Percentiles rank a stretch among this genome's conserved stretches.
Evolutionary conservation across 2,329 filamentous ascomycete genomes (phyloP).

Genomic region (Hypomyces rosellus): DNA sequence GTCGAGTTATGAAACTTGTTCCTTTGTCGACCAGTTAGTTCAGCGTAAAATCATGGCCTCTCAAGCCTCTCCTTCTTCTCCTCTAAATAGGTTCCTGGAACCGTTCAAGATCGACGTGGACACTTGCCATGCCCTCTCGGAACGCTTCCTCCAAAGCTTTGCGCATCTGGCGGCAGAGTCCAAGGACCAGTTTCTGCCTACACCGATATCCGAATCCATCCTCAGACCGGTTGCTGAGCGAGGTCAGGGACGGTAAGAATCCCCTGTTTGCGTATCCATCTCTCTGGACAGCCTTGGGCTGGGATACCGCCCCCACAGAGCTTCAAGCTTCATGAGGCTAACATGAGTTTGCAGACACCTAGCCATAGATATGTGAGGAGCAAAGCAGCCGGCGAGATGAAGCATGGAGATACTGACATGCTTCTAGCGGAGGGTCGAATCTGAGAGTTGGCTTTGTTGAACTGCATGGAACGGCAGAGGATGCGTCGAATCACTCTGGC

Average conservation of each 20-base stretch:
- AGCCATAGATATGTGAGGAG: constrained; percentile 59
- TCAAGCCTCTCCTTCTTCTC: constrained; percentile 9
- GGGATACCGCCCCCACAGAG: no score
- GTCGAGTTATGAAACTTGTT: constrained; percentile 4
- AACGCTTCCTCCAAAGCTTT: constrained; percentile 42
- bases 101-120: constrained; percentile 44
- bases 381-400: neutral
- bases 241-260: constrained; percentile 42
- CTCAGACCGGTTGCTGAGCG: constrained; percentile 40
- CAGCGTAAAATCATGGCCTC: constrained; percentile 18
- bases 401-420: neutral
- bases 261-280: no score
- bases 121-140: constrained; percentile 41
- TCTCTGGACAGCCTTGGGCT: constrained; percentile 8
- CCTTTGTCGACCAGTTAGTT: neutral
- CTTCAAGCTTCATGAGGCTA: constrained; percentile 1
- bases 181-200: constrained; percentile 51
- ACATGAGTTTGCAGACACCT: constrained; percentile 40
- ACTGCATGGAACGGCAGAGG: constrained; percentile 37
- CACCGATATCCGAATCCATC: constrained; percentile 55
- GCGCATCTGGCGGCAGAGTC: constrained; percentile 45
- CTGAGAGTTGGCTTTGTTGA: constrained; percentile 63
- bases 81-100: constrained; percentile 39
- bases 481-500: constrained; percentile 23
- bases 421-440: constrained; percentile 58